phyloP scores from a whole-genome alignment of 306 rosid species.

The Quercus glauca region DNA sequence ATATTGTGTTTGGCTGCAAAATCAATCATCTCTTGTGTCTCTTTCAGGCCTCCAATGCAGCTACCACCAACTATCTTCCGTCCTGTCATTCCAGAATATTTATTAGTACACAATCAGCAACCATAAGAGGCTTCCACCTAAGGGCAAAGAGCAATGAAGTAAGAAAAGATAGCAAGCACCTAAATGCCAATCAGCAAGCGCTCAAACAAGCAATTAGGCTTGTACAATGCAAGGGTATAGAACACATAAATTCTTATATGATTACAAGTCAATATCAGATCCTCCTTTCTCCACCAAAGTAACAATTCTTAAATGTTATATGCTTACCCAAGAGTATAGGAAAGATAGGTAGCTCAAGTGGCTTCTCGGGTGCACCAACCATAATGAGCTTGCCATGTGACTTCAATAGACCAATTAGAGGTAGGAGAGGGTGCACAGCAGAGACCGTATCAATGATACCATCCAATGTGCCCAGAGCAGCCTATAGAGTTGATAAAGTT shows the following conservation, averaged over 20 bases:
- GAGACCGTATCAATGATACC: constrained; percentile 17
- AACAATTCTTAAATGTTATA: not conserved
- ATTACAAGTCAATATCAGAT: not conserved
- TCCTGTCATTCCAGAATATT: not conserved
- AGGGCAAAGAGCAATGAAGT: not conserved
- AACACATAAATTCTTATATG: not conserved
- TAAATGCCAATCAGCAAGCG: not conserved
- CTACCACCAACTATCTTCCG: not conserved
- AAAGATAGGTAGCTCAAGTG: not conserved
- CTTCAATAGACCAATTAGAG: not conserved
- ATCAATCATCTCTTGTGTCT: not conserved
- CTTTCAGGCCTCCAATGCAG: not conserved
- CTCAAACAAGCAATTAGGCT: not conserved
- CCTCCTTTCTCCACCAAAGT: too few relatives aligned
- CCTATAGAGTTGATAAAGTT: not conserved
- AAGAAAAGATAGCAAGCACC: not conserved
- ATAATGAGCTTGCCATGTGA: constrained; percentile 5
- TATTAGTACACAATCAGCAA: not conserved
- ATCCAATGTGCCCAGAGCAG: constrained; percentile 9
- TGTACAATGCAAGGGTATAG: not conserved
- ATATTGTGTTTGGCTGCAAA: not conserved
- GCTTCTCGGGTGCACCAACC: constrained; percentile 9
- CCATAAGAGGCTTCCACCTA: not conserved
- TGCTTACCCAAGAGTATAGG: constrained; percentile 3
- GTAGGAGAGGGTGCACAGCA: not conserved